phyloP scores from a whole-genome alignment of 345 rosid genomes.

The Salix caprea region DNA sequence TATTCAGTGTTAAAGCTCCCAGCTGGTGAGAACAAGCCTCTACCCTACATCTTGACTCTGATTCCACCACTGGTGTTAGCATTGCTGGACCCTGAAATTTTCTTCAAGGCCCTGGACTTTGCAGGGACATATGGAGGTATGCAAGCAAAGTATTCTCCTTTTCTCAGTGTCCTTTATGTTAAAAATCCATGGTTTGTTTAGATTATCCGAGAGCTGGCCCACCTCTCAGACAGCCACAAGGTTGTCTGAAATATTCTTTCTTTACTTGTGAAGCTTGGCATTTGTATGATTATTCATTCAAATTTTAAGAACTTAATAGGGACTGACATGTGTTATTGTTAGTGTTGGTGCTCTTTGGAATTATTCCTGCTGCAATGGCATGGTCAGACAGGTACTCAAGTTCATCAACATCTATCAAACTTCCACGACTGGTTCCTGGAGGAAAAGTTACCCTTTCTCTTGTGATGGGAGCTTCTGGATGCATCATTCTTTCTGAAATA shows the following conservation, averaged over 20 bases:
- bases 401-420: constrained; percentile 28
- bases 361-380: constrained; percentile 89
- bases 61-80: constrained; percentile 71
- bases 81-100: constrained; percentile 80
- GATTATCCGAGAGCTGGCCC: no score
- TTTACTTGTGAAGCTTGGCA: no score
- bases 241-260: no score
- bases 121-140: constrained; percentile 96
- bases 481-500: constrained; percentile 55
- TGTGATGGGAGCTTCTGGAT: constrained; percentile 60
- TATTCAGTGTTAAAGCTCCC: constrained; percentile 70
- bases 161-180: not conserved
- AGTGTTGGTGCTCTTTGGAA: constrained; percentile 78
- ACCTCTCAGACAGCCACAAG: not conserved
- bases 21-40: constrained; percentile 49
- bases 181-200: not conserved
- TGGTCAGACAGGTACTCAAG: constrained; percentile 79
- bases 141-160: not conserved
- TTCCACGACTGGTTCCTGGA: constrained; percentile 60
- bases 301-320: not conserved
- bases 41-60: constrained; percentile 65
- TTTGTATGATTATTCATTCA: not conserved
- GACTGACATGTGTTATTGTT: not conserved
- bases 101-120: constrained; percentile 89
- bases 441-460: constrained; percentile 62